These are phyloP conservation scores for Camellia granthamiana DNA, from an alignment of 148 eudicot species.

Conservation along the genomic window DNA sequence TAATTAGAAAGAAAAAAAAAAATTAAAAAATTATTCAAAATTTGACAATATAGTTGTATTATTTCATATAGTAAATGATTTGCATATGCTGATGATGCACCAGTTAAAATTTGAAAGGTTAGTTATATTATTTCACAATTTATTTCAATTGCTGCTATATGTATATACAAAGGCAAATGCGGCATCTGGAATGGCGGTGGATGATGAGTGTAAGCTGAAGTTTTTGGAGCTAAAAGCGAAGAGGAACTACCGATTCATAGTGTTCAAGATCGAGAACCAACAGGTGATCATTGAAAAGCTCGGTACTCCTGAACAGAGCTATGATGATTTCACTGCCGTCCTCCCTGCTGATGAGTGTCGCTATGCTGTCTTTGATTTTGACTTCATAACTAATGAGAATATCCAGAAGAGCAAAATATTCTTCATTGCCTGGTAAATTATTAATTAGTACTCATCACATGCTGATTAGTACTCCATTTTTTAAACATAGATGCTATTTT, in stretches of 20 bases:
- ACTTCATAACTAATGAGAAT: constrained; percentile 30
- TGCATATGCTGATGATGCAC: too few species aligned
- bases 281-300: constrained; percentile 28
- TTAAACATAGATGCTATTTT: neutral
- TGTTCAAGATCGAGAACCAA: constrained; percentile 30
- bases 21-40: too few species aligned
- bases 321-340: constrained; percentile 17
- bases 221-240: constrained; percentile 34
- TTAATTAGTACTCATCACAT: too few species aligned
- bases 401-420: constrained; percentile 33
- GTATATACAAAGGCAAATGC: constrained; percentile 17
- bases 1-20: too few species aligned
- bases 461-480: neutral
- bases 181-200: constrained; percentile 30
- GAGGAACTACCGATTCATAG: constrained; percentile 26
- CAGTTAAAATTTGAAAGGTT: too few species aligned
- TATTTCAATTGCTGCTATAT: too few species aligned
- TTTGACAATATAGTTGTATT: too few species aligned
- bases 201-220: constrained; percentile 32
- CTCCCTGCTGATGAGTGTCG: constrained; percentile 28
- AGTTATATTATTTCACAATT: too few species aligned
- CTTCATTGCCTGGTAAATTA: constrained; percentile 29
- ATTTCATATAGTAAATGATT: too few species aligned
- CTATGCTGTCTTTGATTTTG: constrained; percentile 29
- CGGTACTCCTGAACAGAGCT: constrained; percentile 23